Conservation (phyloP, 306 rosid genomes). For the Pyrus communis region DNA sequence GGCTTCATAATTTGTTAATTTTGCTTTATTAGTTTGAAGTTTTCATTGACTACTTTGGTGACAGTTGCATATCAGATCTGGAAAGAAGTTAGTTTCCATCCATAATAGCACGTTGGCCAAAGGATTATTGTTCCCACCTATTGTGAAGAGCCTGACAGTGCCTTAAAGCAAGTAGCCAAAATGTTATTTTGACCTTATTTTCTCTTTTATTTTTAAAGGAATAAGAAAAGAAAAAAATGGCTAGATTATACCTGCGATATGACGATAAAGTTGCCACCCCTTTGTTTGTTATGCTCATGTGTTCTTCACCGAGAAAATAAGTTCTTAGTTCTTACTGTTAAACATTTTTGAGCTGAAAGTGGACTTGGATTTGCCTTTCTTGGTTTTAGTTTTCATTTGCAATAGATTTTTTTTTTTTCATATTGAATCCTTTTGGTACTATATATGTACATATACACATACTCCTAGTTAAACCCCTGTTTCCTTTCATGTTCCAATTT, state of each 20-base stretch:
- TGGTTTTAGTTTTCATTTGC: neutral
- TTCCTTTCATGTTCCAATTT: constrained; percentile 9
- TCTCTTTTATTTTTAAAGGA: neutral
- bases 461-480: constrained; percentile 13
- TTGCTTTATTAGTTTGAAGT: neutral
- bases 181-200: neutral
- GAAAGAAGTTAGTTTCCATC: neutral
- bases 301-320: neutral
- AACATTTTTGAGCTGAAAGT: neutral
- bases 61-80: neutral
- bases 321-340: neutral
- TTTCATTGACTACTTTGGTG: neutral
- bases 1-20: neutral
- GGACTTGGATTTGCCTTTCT: neutral
- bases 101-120: neutral
- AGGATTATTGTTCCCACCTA: neutral
- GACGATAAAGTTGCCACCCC: neutral
- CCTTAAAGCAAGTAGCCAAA: neutral
- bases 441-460: constrained; percentile 2
- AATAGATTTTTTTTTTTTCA: constrained; percentile 16
- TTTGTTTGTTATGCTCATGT: neutral
- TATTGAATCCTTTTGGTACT: constrained; percentile 17
- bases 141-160: neutral
- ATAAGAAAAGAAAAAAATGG: neutral
- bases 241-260: neutral